Base-by-base conservation (phyloP, 306 rosid genomes). In the Castanopsis chinensis region DNA sequence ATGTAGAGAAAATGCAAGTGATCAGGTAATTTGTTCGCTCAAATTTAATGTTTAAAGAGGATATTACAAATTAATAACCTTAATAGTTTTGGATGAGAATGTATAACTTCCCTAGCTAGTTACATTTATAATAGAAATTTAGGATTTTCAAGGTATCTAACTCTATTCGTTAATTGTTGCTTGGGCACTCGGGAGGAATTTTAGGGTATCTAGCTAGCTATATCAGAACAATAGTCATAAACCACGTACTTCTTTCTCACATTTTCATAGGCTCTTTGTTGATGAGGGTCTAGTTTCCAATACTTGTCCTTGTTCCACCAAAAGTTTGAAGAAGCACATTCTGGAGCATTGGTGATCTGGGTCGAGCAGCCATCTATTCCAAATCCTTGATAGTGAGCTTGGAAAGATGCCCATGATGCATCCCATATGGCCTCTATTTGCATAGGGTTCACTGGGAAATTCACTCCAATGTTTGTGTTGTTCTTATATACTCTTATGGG, bases 401-500 rank as follows among this genome's bases (percentile, higher is more conserved):
- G 19, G 17, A 82, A 82, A 0, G 89, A 43, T 4, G 71, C 82
- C 86, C 86, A 82, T 51, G 82, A 0, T 7, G 21, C 51, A 37
- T 45, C 73, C 89, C 89, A 82, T 55, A 79, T 72, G 15, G 74
- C 84, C 1, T 30, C 8, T 37, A 86, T 41, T 0, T 32, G 58
- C 89, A 82, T 43, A 4, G 73, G 60, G 5, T 68, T 10, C 56
- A 67, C 69, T 41, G 82, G 86, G 7, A 25, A 82, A 9, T 27
- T 69, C 15, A 69, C 84, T 76, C 86, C 82, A 6, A 64, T 28
- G 0, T 15, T 21, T 18, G 54, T 43, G 0, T 28, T 60, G 14
- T 80, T 80, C 59, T 69, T 74, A 27, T 82, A 86, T 75, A 82
- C 86, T 45, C 86, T 76, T 0, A 82, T 45, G 4, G 78, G 82